These are phyloP conservation scores for Drechmeria coniospora DNA, from an alignment of 2,329 filamentous ascomycete genomes.

Conservation along the genomic window DNA sequence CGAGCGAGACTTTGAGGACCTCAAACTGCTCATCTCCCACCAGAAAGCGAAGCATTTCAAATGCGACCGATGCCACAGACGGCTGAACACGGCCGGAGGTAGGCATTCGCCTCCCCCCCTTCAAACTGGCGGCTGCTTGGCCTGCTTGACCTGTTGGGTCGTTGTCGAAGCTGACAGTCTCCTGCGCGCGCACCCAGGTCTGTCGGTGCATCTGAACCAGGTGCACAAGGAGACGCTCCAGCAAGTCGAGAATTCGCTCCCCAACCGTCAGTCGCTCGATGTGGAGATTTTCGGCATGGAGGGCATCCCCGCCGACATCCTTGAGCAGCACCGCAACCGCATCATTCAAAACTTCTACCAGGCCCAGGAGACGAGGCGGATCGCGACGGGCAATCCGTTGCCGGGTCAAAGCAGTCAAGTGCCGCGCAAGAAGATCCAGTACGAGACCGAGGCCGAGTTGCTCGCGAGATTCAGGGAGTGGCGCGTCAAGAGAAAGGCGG, in stretches of 20 bases:
- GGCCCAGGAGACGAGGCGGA: constrained; percentile 67
- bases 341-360: constrained; percentile 78
- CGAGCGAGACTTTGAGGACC: constrained; percentile 93
- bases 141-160: no score
- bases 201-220: constrained; percentile 94
- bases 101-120: constrained; percentile 12
- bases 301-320: constrained; percentile 76
- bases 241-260: constrained; percentile 81
- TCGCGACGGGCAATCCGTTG: constrained; percentile 69
- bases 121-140: neutral
- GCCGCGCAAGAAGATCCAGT: constrained; percentile 53
- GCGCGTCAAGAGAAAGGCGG: constrained; percentile 50
- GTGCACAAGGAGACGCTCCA: constrained; percentile 90
- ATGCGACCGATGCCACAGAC: constrained; percentile 76
- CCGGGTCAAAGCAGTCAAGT: constrained; percentile 50
- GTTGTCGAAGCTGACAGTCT: neutral
- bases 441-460: constrained; percentile 62
- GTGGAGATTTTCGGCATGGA: constrained; percentile 98
- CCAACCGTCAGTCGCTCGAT: constrained; percentile 70
- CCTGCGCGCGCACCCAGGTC: constrained; percentile 38
- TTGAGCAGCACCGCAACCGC: constrained; percentile 70
- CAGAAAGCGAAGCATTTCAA: constrained; percentile 99
- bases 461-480: constrained; percentile 69
- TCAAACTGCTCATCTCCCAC: constrained; percentile 91
- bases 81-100: constrained; percentile 92